Evolutionary conservation across 1,139 yeast species (phyloP), one percentile per base, ranked within the genome.

Genomic region (Debaryomyces udenii): DNA sequence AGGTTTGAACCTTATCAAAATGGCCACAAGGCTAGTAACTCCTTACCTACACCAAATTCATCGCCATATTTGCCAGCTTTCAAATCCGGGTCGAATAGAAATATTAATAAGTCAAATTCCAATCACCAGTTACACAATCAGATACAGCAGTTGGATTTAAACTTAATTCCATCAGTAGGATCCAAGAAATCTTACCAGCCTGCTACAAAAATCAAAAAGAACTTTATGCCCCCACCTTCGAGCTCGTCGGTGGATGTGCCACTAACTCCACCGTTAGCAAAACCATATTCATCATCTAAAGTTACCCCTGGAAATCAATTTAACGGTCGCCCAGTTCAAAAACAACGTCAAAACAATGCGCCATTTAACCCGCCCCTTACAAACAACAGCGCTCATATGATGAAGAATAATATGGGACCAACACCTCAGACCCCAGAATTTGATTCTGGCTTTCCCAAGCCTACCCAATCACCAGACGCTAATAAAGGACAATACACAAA

Each of bases 1-100:
- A 52, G 75, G 38, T 70, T 73, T 43, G 78, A 73, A 47, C 74
- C 74, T 4, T 89, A 83, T 58, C 78, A 78, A 37, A 26, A n/a
- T 14, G 24, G 18, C 6, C 40, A 27, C 13, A 24, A 59, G 35
- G 70, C 74, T 1, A 42, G 41, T 38, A 48, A 31, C 40, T 49
- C 54, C 39, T 47, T 51, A 26, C 44, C 52, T 27, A 34, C 44
- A 14, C 50, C 58, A 6, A 43, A 61, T 20, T 40, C 58, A 7
- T 48, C 63, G 10, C 55, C 63, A n/a, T 63, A 55, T 48, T 57
- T 64, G n/a, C 71, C 71, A 2, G 57, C 66, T 1, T 36, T 72
- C 27, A 72, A 68, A 42, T 64, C 64, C 11, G 76, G 76, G 3
- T 54, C 69, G 6, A 66, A 66, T 46, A 52, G 76, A 46, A 64